Base-by-base conservation (phyloP, 1,284 basidiomycete species). In the Macrocybe sp. region DNA sequence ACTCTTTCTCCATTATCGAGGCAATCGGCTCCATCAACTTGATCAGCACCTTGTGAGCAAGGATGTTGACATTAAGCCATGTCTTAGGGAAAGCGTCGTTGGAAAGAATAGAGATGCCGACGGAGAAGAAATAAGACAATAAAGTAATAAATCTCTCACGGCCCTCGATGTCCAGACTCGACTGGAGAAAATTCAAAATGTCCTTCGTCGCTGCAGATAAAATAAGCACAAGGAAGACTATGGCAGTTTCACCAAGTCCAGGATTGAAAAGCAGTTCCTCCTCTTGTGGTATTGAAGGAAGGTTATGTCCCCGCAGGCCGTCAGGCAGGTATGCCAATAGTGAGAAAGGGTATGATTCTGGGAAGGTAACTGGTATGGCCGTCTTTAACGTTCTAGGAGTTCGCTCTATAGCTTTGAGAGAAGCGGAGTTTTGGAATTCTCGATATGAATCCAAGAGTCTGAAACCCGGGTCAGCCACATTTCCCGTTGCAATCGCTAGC, bases 61-160 rank as follows among this genome's bases (percentile, higher is more conserved):
- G 74, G 46, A 97, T 85, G 55, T 91, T 92, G 57, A 96, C 81
- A 53, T 96, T 97, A 53, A 98, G 75, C 96, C 96, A 98, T 40
- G 84, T 85, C 53, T 76, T 79, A 0, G 95, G 93, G 74, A 92
- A 97, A 0, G 94, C 90, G 40, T 95, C 87, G 59, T 92, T 90
- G 53, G 84, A 78, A 51, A 98, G 70, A 46, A 97, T 89, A 6
- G 92, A 95, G 2, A 75, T 77, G 2, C 85, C 83, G 22, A 94
- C 87, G 47, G 79, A 83, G 74, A 97, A 97, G 53, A 93, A 83
- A 49, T 86, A 80, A 7, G 77, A 77, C 12, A 98, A 70, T 11
- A 94, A 74, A 4, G 69, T 62, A 7, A 87, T 76, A 46, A 92
- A 84, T 46, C 88, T 80, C n/a, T 88, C 85, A 29, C 75, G 75